phyloP scores from a whole-genome alignment of 495 filamentous ascomycete genomes.

The Penicillium argentinense region DNA sequence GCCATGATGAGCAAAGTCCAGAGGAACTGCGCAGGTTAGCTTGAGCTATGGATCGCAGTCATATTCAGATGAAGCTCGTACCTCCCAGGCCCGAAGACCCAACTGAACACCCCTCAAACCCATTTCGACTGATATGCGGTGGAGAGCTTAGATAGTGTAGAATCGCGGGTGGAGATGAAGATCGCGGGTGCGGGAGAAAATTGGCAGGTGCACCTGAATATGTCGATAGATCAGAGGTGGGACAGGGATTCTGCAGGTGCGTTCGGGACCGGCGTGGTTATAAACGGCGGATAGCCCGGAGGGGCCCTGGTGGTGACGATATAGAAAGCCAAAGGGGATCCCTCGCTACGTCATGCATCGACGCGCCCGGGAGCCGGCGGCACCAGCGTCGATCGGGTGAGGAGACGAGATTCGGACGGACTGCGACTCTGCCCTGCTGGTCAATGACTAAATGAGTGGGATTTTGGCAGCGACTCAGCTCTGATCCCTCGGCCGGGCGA shows the following conservation, averaged over 20 bases:
- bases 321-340: slow-evolving; percentile 15
- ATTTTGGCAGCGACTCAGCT: too few species aligned
- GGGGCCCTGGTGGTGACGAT: slow-evolving; percentile 32
- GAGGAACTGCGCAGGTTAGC: slow-evolving; percentile 49
- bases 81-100: slow-evolving; percentile 42
- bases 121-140: slow-evolving; percentile 26
- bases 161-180: neutral
- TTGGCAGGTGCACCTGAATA: neutral
- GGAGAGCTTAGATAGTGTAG: neutral
- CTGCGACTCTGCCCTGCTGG: slow-evolving; percentile 1
- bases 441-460: slow-evolving; percentile 21
- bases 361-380: slow-evolving; percentile 23
- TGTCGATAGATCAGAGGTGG: neutral
- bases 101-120: slow-evolving; percentile 29
- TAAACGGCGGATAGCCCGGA: slow-evolving; percentile 37
- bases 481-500: too few species aligned
- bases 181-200: neutral
- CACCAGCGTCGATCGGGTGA: slow-evolving; percentile 1
- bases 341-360: slow-evolving; percentile 40
- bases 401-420: slow-evolving; percentile 2
- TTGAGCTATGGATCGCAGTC: neutral
- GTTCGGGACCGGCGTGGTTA: slow-evolving; percentile 17
- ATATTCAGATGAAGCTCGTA: too few species aligned
- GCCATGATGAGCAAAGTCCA: slow-evolving; percentile 67
- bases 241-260: slow-evolving; percentile 11